Evolutionary conservation across 2,329 filamentous ascomycete genomes (phyloP).

Genomic region (Leptographium galeiforme): DNA sequence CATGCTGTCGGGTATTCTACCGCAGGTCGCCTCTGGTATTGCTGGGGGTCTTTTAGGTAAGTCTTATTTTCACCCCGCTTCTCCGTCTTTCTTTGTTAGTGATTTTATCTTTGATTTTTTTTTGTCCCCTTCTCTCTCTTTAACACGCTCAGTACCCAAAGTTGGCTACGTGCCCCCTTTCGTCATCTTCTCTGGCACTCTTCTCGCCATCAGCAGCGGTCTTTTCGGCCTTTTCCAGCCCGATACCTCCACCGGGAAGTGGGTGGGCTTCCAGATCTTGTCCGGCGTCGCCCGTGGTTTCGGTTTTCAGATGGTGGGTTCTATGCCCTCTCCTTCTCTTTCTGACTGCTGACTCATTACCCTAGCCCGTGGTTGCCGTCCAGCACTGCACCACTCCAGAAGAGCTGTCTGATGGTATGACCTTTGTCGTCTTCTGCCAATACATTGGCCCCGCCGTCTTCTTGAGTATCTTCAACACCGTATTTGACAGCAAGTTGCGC

Average conservation of each 20-base stretch:
- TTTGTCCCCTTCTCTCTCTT: background rate
- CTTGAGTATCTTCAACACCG: constrained; percentile 35
- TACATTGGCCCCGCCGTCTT: constrained; percentile 35
- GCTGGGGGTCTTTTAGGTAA: constrained; percentile 10
- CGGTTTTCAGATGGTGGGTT: constrained; percentile 15
- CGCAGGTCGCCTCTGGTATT: constrained; percentile 13
- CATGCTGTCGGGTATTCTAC: constrained; percentile 18
- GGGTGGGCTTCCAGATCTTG: constrained; percentile 21
- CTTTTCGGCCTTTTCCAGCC: constrained; percentile 20
- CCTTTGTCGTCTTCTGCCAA: constrained; percentile 35
- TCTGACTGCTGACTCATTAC: background rate
- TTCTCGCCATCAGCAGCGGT: constrained; percentile 20
- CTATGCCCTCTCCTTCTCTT: background rate
- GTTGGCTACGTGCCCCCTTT: constrained; percentile 23
- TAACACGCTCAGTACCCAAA: constrained; percentile 9
- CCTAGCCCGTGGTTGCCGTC: constrained; percentile 15
- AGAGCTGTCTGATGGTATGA: constrained; percentile 15
- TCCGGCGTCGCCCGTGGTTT: constrained; percentile 16
- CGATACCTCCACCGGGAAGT: constrained; percentile 15
- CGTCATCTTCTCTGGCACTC: constrained; percentile 16
- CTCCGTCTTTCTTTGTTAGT: background rate
- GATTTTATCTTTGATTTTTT: background rate
- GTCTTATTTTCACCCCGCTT: background rate
- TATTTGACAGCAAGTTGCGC: constrained; percentile 31
- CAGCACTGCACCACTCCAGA: constrained; percentile 14